Base-by-base conservation (phyloP, 2,329 filamentous ascomycete species). In the Pseudogymnoascus sp. region DNA sequence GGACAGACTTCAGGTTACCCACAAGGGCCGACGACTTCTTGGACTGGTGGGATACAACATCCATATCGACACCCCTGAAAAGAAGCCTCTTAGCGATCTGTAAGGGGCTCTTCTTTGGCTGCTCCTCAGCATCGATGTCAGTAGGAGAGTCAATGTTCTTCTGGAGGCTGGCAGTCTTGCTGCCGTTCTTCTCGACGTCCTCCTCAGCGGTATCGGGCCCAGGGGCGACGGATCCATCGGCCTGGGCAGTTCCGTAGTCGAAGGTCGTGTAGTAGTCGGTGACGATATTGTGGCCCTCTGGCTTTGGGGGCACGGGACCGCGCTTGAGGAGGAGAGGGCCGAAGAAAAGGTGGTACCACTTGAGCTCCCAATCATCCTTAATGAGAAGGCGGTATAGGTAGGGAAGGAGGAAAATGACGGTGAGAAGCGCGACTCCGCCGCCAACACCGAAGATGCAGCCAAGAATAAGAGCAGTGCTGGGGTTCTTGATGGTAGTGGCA, bases 1-100 rank as follows among this genome's bases (percentile, higher is more conserved):
- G 82, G 63, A 84, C 78, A 63, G 80, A 80, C 28, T 81, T 78
- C 1, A 86, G 72, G 64, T 85, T 78, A 1, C 79, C 80, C 0
- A 79, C 78, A 0, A 86, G 77, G 28, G 81, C 74, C 46, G 78
- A 78, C 64, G 76, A 73, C 67, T 75, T 74, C 62, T 66, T 74
- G 8, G 28, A 21, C 66, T 77, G 77, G 59, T 69, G 70, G 42
- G 70, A 72, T 62, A 79, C 72, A 60, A 79, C 73, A 59, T 80
- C 78, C 60, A 75, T 69, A 61, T 78, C 75, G 12, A 79, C 77
- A 66, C 83, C 82, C 61, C 77, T 80, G 60, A 84, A 76, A 46
- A 82, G 64, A 3, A 70, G 72, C 64, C 74, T 77, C 71, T 82
- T 82, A 67, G 77, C 25, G 56, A 72, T 76, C 74, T 76, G 82